Evolutionary conservation across 164 flowering plant species (phyloP), one percentile per base, ranked within the genome.

Genomic region (Piper betle): DNA sequence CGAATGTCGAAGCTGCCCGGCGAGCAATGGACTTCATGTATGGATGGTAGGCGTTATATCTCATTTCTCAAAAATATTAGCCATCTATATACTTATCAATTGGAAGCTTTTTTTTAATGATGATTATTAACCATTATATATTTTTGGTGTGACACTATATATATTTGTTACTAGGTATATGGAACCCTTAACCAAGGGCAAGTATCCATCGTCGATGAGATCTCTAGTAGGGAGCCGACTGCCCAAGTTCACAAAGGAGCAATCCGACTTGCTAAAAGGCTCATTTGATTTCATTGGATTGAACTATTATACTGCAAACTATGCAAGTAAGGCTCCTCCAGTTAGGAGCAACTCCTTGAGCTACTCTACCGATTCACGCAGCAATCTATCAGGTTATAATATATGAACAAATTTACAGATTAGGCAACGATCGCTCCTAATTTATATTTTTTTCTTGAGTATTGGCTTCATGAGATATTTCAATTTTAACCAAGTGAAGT

Each of bases 11-110:
- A 10, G 94, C 90, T 4, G 82, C 94, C 1, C 37, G n/a, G 37
- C 52, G 90, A 57, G 72, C 77, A 4, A 53, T 82, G 2, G 90
- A 82, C 64, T 88, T 86, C 75, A 66, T 68, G 74, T 60, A 79
- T 20, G 80, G 80, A 60, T 77, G 79, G 79, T 77, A 10, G 13
- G 56, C 25, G 42, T 0, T 13, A n/a, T 12, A n/a, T n/a, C n/a
- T n/a, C n/a, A n/a, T n/a, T n/a, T n/a, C n/a, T n/a, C n/a, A n/a
- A n/a, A n/a, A n/a, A n/a, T n/a, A n/a, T n/a, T n/a, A n/a, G n/a
- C n/a, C n/a, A n/a, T n/a, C n/a, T n/a, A n/a, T n/a, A n/a, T n/a
- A n/a, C n/a, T n/a, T n/a, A n/a, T n/a, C n/a, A n/a, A n/a, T n/a
- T n/a, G n/a, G n/a, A n/a, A n/a, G n/a, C n/a, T n/a, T n/a, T n/a